Evolutionary conservation across 768 basidiomycete species (phyloP).

Genomic region (Pleurotus citrinopileatus): DNA sequence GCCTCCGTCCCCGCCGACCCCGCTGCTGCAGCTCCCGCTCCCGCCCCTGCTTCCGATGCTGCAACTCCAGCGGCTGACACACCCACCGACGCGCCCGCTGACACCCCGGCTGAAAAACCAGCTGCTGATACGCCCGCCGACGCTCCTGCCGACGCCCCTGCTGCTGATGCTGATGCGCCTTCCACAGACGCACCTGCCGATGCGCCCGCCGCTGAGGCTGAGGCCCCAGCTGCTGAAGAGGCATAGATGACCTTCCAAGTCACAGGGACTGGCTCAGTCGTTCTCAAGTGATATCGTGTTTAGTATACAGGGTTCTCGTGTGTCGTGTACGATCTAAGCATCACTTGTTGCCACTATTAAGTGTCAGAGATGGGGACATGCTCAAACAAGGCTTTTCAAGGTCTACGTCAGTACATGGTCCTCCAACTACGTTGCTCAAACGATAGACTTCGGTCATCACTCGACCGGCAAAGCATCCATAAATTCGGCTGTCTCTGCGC

Average conservation of each 20-base stretch:
- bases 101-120: not conserved
- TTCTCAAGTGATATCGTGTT: no score
- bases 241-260: no score
- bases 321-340: no score
- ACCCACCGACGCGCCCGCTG: no score
- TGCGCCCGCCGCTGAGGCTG: not conserved
- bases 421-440: not conserved
- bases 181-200: not conserved
- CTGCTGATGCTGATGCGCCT: not conserved
- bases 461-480: constrained; percentile 24
- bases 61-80: not conserved
- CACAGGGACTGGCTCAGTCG: no score
- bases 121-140: not conserved
- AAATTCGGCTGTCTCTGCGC: constrained; percentile 49
- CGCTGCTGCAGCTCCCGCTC: not conserved
- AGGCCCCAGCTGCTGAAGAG: not conserved
- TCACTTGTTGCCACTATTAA: no score
- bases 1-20: no score
- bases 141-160: not conserved
- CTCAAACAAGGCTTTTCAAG: no score
- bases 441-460: not conserved
- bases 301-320: no score
- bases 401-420: no score
- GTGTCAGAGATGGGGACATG: no score
- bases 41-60: not conserved